Evolutionary conservation across 78 protist genomes (phyloP).

Genomic region (Dictyostelium capitatum): DNA sequence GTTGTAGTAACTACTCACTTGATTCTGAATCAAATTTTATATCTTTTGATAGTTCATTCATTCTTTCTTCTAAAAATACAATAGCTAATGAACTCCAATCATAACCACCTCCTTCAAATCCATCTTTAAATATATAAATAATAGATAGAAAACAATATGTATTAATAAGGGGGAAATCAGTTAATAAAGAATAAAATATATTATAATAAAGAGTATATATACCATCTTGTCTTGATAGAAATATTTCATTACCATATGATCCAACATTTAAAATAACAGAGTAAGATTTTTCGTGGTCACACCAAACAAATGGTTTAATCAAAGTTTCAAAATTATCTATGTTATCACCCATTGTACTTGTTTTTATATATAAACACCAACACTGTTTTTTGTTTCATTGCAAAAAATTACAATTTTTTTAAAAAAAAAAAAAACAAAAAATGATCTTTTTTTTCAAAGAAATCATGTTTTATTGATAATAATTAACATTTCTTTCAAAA

Average conservation of each 20-base stretch:
- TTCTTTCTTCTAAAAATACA: background rate
- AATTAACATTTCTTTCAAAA: no score
- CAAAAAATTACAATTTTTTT: no score
- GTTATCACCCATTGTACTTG: background rate
- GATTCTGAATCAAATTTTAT: background rate
- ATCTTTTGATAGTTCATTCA: background rate
- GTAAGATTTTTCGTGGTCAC: background rate
- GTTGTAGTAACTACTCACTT: no score
- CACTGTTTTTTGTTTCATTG: no score
- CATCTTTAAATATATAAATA: no score
- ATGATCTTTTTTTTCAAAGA: background rate
- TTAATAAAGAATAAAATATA: no score
- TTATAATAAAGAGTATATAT: no score
- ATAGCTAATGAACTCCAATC: background rate
- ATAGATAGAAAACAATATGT: no score
- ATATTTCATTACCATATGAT: background rate
- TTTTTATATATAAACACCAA: no score
- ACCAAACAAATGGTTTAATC: background rate
- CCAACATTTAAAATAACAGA: background rate
- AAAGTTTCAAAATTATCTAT: background rate
- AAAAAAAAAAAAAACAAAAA: no score
- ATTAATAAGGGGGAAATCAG: no score
- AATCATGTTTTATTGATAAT: no score
- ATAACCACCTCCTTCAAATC: background rate
- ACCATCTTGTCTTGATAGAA: background rate